Base-by-base conservation (phyloP, 192 early-diverging fungal species). In the Backusella australiensis region DNA sequence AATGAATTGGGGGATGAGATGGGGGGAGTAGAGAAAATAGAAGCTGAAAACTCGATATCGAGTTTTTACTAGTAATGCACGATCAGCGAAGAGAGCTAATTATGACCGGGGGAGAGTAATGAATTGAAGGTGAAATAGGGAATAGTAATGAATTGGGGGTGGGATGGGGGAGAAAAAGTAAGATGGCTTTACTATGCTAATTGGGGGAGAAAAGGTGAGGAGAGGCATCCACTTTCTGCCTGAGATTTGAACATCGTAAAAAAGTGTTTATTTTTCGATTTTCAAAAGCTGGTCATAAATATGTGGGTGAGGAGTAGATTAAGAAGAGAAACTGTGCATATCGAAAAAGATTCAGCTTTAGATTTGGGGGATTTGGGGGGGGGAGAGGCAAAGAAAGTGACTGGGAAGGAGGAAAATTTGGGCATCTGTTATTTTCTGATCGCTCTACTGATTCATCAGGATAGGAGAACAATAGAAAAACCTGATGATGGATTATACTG, bases 241-340 rank as follows among this genome's bases (percentile, higher is more conserved):
- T 59, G 56, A 14, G 23, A 59, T 59, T 26, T 59, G 56, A 26
- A 59, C 19, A 59, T 59, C 56, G 56, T 29, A 59, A 59, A 59
- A 59, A 59, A 59, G 23, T 26, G 23, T 26, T 59, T 59, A 59
- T 59, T 59, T 59, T 59, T 59, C 56, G 56, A 59, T 59, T 59
- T 59, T 59, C 56, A 59, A 59, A 59, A 59, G 56, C 56, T 59
- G 23, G 21, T 59, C 23, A 59, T 21, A 59, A 23, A 23, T 59
- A 7, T 59, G 56, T 14, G 56, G 23, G 56, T 12, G 56, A 59
- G 56, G 56, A 59, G 56, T 26, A 59, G 4, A 59, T 59, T 23
- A 9, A 59, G 23, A 23, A 59, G 56, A 59, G 23, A 59, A 59
- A 26, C 23, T 8, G 56, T 63, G 56, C 56, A 63, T 63, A 29